Evolutionary conservation across 2,329 filamentous ascomycete genomes (phyloP).

Genomic region (Colletotrichum melonis): DNA sequence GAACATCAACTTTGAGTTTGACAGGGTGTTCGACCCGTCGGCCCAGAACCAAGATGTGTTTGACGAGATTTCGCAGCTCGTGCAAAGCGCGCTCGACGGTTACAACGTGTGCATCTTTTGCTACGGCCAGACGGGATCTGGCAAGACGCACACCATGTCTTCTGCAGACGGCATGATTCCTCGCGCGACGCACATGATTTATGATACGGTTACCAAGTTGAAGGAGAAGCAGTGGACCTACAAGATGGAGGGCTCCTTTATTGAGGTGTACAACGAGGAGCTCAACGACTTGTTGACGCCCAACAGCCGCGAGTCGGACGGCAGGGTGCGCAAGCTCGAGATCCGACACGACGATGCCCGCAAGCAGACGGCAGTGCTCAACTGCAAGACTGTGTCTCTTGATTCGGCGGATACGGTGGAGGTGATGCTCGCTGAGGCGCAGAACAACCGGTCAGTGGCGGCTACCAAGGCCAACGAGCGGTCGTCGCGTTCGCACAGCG

Average conservation of each 20-base stretch:
- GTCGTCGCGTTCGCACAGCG: conserved; percentile 92
- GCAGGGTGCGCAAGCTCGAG: conserved; percentile 84
- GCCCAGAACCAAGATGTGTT: conserved; percentile 89
- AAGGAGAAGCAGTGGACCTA: conserved; percentile 95
- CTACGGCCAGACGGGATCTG: conserved; percentile 96
- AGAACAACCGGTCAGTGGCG: conserved; percentile 89
- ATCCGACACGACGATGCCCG: conserved; percentile 87
- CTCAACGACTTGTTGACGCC: conserved; percentile 84
- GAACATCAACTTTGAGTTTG: conserved; percentile 88
- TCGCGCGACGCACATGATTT: conserved; percentile 91
- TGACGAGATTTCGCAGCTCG: conserved; percentile 94
- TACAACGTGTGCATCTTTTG: conserved; percentile 99
- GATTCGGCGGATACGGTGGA: conserved; percentile 86
- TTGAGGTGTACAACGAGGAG: conserved; percentile 99
- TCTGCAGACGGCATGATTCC: conserved; percentile 94
- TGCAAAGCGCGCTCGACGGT: conserved; percentile 94
- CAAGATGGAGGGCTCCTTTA: conserved; percentile 92
- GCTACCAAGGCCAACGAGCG: conserved; percentile 98
- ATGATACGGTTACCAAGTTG: conserved; percentile 84
- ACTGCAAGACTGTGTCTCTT: conserved; percentile 80
- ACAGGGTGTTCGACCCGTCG: conserved; percentile 86
- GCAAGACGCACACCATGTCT: conserved; percentile 98
- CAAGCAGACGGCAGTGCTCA: conserved; percentile 84
- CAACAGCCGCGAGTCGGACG: conserved; percentile 70
- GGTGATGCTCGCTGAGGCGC: conserved; percentile 81